A percentile compares a stretch with the other conserved stretches of the same genome.
Evolutionary conservation across 2,329 filamentous ascomycete species (phyloP).

Genomic region (Cylindrodendrum hubeiense): DNA sequence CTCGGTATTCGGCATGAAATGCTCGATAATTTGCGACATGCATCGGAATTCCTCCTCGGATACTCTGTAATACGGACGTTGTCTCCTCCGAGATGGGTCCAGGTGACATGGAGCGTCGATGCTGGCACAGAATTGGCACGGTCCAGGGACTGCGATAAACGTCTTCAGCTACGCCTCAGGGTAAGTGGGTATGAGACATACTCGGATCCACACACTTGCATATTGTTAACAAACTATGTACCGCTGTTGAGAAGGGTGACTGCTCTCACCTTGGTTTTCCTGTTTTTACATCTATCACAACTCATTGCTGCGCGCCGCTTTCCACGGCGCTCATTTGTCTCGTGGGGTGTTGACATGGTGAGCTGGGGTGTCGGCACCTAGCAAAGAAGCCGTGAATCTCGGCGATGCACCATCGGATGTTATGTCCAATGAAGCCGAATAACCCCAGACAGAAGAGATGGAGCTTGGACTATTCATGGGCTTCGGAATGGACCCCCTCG

Average conservation of each 20-base stretch:
- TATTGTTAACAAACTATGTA: background rate
- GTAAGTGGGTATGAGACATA: background rate
- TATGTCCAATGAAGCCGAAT: background rate
- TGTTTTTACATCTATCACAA: constrained; percentile 20
- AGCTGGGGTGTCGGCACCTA: background rate
- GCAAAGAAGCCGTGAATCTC: background rate
- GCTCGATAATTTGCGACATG: constrained; percentile 27
- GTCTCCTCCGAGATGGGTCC: constrained; percentile 20
- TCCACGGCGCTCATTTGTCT: constrained; percentile 10
- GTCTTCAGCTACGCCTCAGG: background rate
- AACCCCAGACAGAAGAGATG: background rate
- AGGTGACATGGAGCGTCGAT: constrained; percentile 21
- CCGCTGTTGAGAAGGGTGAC: background rate
- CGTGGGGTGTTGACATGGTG: constrained; percentile 14
- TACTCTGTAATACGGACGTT: constrained; percentile 24
- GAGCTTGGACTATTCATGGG: background rate
- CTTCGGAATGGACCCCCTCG: background rate
- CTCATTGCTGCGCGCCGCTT: constrained; percentile 25
- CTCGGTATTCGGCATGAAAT: constrained; percentile 21
- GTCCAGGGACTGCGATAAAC: constrained; percentile 13
- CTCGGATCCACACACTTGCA: constrained; percentile 23
- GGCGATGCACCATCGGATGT: background rate
- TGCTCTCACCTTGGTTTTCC: constrained; percentile 22
- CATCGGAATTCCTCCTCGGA: constrained; percentile 25
- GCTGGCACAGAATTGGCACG: constrained; percentile 25